These are phyloP conservation scores for Fusarium oxysporum DNA, from an alignment of 2,329 filamentous ascomycete species.

Conservation along the genomic window DNA sequence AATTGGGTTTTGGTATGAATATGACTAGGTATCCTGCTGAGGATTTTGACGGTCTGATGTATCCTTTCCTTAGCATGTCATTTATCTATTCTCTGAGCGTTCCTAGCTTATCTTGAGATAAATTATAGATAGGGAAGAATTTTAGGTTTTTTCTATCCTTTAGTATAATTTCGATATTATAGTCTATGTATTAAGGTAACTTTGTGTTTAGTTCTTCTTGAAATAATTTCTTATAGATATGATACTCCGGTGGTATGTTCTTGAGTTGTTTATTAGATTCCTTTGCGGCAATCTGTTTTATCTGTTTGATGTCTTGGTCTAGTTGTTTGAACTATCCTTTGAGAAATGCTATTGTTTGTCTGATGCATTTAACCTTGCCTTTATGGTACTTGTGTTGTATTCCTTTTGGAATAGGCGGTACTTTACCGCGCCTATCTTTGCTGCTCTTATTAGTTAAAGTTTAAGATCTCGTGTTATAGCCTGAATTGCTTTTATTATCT, in stretches of 20 bases:
- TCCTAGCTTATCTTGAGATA: too few relatives aligned
- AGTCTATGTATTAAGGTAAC: too few relatives aligned
- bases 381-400: neutral
- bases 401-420: neutral
- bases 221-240: too few relatives aligned
- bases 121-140: too few relatives aligned
- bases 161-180: too few relatives aligned
- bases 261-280: too few relatives aligned
- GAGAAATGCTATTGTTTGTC: neutral
- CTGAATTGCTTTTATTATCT: too few relatives aligned
- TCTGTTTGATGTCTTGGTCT: too few relatives aligned
- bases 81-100: too few relatives aligned
- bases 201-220: too few relatives aligned
- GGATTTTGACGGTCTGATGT: constrained; percentile 25
- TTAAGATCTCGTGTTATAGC: neutral
- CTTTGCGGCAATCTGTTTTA: too few relatives aligned
- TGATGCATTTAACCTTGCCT: neutral
- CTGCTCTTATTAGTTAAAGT: neutral
- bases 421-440: neutral
- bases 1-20: constrained; percentile 47
- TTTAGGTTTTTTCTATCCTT: neutral
- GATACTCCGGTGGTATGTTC: too few relatives aligned
- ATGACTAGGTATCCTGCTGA: constrained; percentile 18
- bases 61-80: constrained; percentile 21
- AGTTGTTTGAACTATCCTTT: neutral